A percentile compares a stretch with the other conserved stretches of the same genome.
Evolutionary conservation across 805 yeast species (phyloP).

Genomic region (Candida maesae): DNA sequence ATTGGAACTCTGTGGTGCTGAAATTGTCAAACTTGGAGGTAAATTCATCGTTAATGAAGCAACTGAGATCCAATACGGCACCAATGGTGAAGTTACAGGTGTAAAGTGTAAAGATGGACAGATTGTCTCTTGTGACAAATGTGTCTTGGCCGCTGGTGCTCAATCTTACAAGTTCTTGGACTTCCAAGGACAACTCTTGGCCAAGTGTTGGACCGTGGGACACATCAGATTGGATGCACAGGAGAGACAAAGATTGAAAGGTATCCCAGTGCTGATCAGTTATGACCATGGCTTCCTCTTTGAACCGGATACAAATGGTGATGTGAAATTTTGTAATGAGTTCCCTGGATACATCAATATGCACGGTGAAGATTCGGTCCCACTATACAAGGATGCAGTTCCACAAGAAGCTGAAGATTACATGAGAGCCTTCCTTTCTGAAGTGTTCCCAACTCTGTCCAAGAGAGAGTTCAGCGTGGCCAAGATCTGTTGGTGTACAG

Average conservation of each 20-base stretch:
- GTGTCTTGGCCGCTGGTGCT: conserved; percentile 39
- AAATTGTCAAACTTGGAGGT: conserved; percentile 32
- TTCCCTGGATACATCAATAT: conserved; percentile 36
- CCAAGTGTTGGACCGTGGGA: conserved; percentile 40
- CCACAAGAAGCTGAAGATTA: conserved; percentile 32
- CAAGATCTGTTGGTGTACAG: conserved; percentile 37
- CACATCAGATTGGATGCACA: conserved; percentile 34
- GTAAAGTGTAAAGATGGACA: conserved; percentile 29
- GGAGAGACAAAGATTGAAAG: conserved; percentile 30
- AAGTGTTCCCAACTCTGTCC: conserved; percentile 32
- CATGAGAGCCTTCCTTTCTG: conserved; percentile 32
- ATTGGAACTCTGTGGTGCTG: conserved; percentile 27
- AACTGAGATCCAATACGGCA: conserved; percentile 18
- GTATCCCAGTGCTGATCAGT: conserved; percentile 35
- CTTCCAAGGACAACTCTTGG: conserved; percentile 33
- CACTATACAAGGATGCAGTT: conserved; percentile 28
- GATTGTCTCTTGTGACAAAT: conserved; percentile 24
- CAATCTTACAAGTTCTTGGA: conserved; percentile 33
- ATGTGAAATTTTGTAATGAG: conserved; percentile 38
- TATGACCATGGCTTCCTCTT: conserved; percentile 39
- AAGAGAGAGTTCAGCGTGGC: conserved; percentile 28
- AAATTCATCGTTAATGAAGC: conserved; percentile 21
- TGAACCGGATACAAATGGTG: conserved; percentile 36
- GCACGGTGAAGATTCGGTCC: conserved; percentile 25
- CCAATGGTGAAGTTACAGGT: conserved; percentile 27